Evolutionary conservation across 352 stramenopile species (phyloP), one percentile per base, ranked within the genome.

Genomic region (Globisporangium heterothallicum): DNA sequence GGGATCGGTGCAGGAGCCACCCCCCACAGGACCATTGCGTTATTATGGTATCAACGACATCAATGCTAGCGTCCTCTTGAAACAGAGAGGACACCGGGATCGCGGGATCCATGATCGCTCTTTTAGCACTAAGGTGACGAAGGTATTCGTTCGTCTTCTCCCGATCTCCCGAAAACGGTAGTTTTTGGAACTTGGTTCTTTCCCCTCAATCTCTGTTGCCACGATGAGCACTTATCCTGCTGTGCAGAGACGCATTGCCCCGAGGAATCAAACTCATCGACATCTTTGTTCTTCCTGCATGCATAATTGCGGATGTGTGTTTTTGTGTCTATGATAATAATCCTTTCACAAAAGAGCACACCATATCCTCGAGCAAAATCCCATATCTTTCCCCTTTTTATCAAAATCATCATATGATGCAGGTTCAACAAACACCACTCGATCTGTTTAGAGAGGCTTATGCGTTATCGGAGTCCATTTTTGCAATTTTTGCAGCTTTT

Each of bases 101-200:
- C 74, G 35, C 66, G 77, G 77, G 77, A 88, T 78, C 72, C 74
- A 84, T 85, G 77, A 88, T 88, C 72, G 68, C 68, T 61, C 70
- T 27, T 50, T 49, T 58, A 59, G 53, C 66, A 62, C 70, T 58
- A 83, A 85, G 76, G 74, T 75, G 74, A 74, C 51, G 74, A 88
- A 85, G 74, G 77, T 88, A 85, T 77, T 70, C 43, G 29, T 54
- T 45, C 40, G 55, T 47, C 57, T 61, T 64, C 65, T 50, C 56
- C 47, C 66, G 32, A 38, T 38, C 32, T 16, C 32, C 32, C 32
- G 12, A 4, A 38, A 8, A 30, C 47, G 47, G n/a, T 13, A 30
- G 45, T 46, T 35, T n/a, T 16, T 41, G 38, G 34, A 44, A 55
- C 34, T 43, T 32, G 24, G 25, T 50, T 38, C 51, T 26, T 46